These are phyloP conservation scores for Trypanosoma theileri DNA, from an alignment of 208 protist species.

Conservation along the genomic window DNA sequence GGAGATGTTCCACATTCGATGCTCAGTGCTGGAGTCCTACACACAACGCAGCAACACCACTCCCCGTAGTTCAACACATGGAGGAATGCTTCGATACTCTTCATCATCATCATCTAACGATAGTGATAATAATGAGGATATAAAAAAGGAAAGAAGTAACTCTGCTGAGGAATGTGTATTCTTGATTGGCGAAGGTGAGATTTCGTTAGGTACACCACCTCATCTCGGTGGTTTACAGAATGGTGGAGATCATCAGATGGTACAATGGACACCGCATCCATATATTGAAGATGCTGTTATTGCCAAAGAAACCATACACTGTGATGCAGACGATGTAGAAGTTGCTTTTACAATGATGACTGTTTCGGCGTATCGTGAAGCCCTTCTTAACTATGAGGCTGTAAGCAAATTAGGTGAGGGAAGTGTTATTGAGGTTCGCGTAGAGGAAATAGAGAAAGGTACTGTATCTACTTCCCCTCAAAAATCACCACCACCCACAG, in stretches of 20 bases:
- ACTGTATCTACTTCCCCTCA: background rate
- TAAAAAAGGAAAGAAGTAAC: background rate
- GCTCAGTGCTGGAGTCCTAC: too few species aligned
- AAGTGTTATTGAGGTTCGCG: constrained; percentile 10
- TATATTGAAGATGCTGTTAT: constrained; percentile 4
- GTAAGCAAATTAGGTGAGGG: background rate
- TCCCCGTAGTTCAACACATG: too few species aligned
- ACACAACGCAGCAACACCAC: too few species aligned
- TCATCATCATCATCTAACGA: background rate
- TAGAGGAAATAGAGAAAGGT: background rate
- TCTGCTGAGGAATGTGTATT: background rate
- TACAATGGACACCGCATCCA: constrained; percentile 9
- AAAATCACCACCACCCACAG: background rate
- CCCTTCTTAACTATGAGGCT: constrained; percentile 6
- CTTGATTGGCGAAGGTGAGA: constrained; percentile 7
- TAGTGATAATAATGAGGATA: background rate
- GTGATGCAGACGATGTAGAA: constrained; percentile 9
- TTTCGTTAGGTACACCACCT: background rate
- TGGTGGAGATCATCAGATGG: background rate
- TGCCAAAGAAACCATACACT: background rate
- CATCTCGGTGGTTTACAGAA: background rate
- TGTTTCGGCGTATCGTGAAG: constrained; percentile 14
- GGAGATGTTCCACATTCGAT: too few species aligned
- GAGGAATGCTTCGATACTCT: too few species aligned
- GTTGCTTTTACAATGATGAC: constrained; percentile 16